A percentile compares a stretch with the other conserved stretches of the same genome.
Evolutionary conservation across 805 yeast genomes (phyloP).

Genomic region (Ogataea methanolica): DNA sequence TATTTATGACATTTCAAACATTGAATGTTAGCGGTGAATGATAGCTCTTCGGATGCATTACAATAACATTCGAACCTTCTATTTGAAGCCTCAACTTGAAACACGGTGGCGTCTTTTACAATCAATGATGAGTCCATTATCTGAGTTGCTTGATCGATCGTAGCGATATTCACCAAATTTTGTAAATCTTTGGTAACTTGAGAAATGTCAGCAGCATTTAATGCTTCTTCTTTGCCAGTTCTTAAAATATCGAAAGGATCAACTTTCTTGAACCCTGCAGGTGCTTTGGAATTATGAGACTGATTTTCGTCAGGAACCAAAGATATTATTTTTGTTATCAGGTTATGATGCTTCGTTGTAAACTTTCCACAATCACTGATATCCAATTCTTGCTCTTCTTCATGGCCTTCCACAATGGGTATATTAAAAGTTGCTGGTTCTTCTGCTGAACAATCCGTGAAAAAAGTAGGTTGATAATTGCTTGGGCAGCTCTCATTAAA

Average conservation of each 20-base stretch:
- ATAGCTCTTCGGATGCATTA: constrained; percentile 6
- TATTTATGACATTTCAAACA: constrained; percentile 15
- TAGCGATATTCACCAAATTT: constrained; percentile 2
- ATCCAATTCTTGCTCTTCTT: constrained; percentile 11
- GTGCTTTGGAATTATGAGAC: constrained; percentile 32
- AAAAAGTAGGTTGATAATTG: constrained; percentile 42
- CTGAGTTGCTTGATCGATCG: constrained; percentile 7
- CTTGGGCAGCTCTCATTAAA: constrained; percentile 44
- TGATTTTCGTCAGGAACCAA: constrained; percentile 17
- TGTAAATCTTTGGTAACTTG: constrained; percentile 22
- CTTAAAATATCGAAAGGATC: constrained; percentile 22
- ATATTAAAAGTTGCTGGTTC: constrained; percentile 36
- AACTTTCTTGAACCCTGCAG: constrained; percentile 24
- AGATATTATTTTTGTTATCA: constrained; percentile 24
- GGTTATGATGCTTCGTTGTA: constrained; percentile 18
- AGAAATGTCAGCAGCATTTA: constrained; percentile 9
- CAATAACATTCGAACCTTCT: constrained; percentile 17
- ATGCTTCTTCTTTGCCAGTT: not conserved
- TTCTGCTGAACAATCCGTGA: constrained; percentile 32
- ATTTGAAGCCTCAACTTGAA: not conserved
- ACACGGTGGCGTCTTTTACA: not conserved
- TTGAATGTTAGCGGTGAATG: constrained; percentile 10
- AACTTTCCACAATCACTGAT: constrained; percentile 21
- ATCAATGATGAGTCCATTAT: constrained; percentile 1
- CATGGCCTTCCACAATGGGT: constrained; percentile 21